These are phyloP conservation scores for Bryoglossum gracile DNA, from an alignment of 495 filamentous ascomycete genomes.

Conservation along the genomic window DNA sequence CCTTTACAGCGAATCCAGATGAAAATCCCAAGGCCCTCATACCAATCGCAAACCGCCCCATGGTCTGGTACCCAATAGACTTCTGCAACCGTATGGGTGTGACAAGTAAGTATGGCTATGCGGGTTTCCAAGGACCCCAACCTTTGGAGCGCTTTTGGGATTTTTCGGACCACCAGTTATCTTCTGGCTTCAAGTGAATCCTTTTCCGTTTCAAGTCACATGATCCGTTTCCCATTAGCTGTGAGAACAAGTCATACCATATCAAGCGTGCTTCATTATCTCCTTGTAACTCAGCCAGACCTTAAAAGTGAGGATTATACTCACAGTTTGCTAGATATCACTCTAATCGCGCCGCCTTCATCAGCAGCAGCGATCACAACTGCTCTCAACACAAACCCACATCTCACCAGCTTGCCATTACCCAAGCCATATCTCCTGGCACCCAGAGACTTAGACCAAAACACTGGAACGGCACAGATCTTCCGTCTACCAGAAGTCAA, in stretches of 20 bases:
- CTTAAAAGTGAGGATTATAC: too few species aligned
- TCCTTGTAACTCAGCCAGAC: too few species aligned
- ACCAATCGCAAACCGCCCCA: constrained; percentile 88
- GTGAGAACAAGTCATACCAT: too few species aligned
- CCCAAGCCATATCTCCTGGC: constrained; percentile 70
- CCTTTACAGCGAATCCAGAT: constrained; percentile 84
- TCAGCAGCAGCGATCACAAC: constrained; percentile 62
- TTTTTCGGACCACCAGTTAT: too few species aligned
- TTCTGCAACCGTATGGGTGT: constrained; percentile 84
- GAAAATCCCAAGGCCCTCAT: constrained; percentile 87
- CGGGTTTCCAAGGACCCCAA: too few species aligned
- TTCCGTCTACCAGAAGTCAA: constrained; percentile 72
- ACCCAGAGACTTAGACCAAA: constrained; percentile 62
- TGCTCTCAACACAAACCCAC: constrained; percentile 77
- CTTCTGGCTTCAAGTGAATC: too few species aligned
- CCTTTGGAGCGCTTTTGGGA: too few species aligned
- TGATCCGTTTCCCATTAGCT: too few species aligned
- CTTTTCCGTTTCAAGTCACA: too few species aligned
- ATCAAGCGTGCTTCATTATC: too few species aligned
- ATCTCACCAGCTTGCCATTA: constrained; percentile 71
- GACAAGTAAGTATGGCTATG: constrained; percentile 48
- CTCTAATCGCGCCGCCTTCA: constrained; percentile 72
- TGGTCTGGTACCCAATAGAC: constrained; percentile 92
- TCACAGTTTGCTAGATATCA: too few species aligned
- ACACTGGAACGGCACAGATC: constrained; percentile 83